Evolutionary conservation across 805 yeast species (phyloP), one percentile per base, ranked within the genome.

Genomic region (Candida stauntonica): DNA sequence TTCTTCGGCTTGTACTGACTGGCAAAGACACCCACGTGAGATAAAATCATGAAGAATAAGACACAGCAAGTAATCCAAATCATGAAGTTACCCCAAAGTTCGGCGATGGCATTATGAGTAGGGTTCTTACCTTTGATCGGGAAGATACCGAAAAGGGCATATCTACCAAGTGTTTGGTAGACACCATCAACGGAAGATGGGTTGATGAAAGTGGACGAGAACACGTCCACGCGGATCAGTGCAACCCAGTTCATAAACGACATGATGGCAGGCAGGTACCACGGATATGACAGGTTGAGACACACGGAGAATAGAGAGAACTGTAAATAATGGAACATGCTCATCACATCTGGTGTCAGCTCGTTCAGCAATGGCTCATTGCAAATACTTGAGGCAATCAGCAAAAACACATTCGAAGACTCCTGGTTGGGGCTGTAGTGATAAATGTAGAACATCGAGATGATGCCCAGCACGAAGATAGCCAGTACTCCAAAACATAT

Each of bases 361-460:
- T 80, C 79, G 30, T 68, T 65, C 26, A 80, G 61, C 33, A 79
- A 62, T 2, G 75, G 68, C 21, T 69, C 76, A 49, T 76, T 77
- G 54, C 83, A 77, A 33, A 75, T 76, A 20, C 79, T 72, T 6
- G 83, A 67, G 18, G 81, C 81, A 41, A 64, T 50, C 50, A 67
- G 62, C 39, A 78, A 50, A 51, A 75, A 70, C 24, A 79, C 72
- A 46, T 75, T 66, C 32, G 70, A 53, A 21, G 84, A 60, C 59
- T 77, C 86, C 61, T 73, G 79, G 52, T 70, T 73, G 0, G 84
- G 79, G 27, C 83, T 72, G 35, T 69, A 59, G 7, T 67, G 61
- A 26, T 55, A 50, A 17, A 67, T 61, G 42, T 71, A 53, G 26
- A 63, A 44, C 39, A 63, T 61, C 15, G 63, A 50, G 2, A 60